Evolutionary conservation across 1,284 basidiomycete species (phyloP), one percentile per base, ranked within the genome.

Genomic region (Cerioporus squamosus): DNA sequence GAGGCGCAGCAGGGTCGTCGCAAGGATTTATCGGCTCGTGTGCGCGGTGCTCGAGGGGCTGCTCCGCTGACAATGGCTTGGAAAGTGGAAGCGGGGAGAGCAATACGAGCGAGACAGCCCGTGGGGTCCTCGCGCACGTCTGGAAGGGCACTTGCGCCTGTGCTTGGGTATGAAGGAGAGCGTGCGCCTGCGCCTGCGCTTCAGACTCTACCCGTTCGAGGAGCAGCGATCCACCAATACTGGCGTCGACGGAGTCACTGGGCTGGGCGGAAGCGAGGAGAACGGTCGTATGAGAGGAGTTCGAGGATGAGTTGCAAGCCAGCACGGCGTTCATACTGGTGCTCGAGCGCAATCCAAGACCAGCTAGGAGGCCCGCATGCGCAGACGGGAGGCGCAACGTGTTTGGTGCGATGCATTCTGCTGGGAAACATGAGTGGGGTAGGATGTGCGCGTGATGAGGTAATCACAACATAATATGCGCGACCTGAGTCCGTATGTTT

Each of bases 341-440:
- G 31, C 44, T 49, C 20, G 50, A 43, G 57, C 55, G 53, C 22
- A 53, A 53, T 39, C 45, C 31, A 51, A 43, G 23, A 18, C 44
- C 26, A 23, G 47, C 40, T 26, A 59, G 62, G 60, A 42, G 53
- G 26, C 26, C 56, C 23, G 55, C 53, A 43, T 50, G 49, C 31
- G 40, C 14, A 47, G 52, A 47, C 26, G 47, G 38, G 31, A 44
- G 56, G 36, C 44, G 47, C 23, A 56, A 60, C 59, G 62, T 59
- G 62, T 36, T 31, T 9, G 38, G 53, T 47, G 62, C 44, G 54
- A 60, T 50, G 62, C 42, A 47, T 53, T 58, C 56, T 60, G 62
- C 56, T 39, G 59, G 62, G 29, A 43, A 53, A 40, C 62, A 59
- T 59, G 62, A 58, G 59, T 60, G 23, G 22, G 31, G 46, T 46